Evolutionary conservation across 306 rosid species (phyloP).

Genomic region (Clitoria ternatea): DNA sequence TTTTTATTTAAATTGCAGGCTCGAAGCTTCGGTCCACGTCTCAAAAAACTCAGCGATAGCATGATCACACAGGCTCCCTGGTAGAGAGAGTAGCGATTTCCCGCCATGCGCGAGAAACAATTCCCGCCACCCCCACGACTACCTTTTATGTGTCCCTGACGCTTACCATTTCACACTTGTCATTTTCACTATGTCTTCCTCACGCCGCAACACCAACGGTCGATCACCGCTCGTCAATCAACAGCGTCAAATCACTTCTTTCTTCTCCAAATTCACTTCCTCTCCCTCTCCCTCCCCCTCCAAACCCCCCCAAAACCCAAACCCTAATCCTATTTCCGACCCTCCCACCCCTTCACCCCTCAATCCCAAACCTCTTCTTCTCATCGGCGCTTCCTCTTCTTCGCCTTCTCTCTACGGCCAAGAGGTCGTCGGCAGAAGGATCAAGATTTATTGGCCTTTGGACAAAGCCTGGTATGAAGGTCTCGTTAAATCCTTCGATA

Average conservation of each 20-base stretch:
- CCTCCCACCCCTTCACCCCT: slow-evolving; percentile 68
- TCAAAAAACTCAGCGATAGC: too few relatives aligned
- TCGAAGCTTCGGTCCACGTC: too few relatives aligned
- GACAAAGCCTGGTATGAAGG: slow-evolving; percentile 88
- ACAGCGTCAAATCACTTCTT: slow-evolving; percentile 84
- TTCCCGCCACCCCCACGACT: slow-evolving; percentile 32
- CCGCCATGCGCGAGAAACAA: slow-evolving; percentile 24
- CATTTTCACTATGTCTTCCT: slow-evolving; percentile 59
- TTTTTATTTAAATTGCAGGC: too few relatives aligned
- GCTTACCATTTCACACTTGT: too few relatives aligned
- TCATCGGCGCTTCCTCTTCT: slow-evolving; percentile 40
- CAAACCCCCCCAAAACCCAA: slow-evolving; percentile 23
- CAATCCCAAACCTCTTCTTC: slow-evolving; percentile 51
- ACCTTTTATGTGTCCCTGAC: not conserved
- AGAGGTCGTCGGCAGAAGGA: slow-evolving; percentile 63
- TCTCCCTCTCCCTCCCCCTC: slow-evolving; percentile 28
- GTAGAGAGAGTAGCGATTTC: not conserved
- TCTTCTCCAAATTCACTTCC: slow-evolving; percentile 65
- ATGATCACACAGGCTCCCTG: too few relatives aligned
- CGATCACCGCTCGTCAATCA: slow-evolving; percentile 72
- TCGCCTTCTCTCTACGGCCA: slow-evolving; percentile 25
- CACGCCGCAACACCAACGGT: slow-evolving; percentile 69
- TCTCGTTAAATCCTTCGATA: slow-evolving; percentile 47
- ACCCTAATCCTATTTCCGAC: slow-evolving; percentile 26
- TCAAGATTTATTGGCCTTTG: slow-evolving; percentile 79